Base-by-base conservation (phyloP, 148 eudicot species). In the Chenopodium berlandieri region DNA sequence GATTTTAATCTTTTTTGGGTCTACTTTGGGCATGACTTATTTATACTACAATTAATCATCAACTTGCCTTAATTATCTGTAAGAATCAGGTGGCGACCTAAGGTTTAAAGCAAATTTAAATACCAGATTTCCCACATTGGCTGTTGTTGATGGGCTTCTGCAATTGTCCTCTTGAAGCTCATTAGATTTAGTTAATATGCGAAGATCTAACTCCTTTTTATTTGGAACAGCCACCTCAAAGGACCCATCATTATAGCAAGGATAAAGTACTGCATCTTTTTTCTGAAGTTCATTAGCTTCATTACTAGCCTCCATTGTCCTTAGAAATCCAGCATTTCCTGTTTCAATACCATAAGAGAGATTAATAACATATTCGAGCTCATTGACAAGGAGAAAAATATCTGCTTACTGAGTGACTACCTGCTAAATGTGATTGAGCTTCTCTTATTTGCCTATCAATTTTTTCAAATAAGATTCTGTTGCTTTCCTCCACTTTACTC, bases 71-170 rank as follows among this genome's bases (percentile, higher is more conserved):
- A 5, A 62, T 22, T 25, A 62, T 62, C 66, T 9, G 2, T 20
- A 20, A 62, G 66, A 10, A 20, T 22, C 9, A 20, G 10, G 27
- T 62, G 66, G 25, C 2, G 1, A 62, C 62, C 66, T 11, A 54
- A 72, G 78, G 58, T n/a, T 32, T 63, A 34, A 79, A 64, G 82
- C 30, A 74, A 19, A 4, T 9, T 12, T 11, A 79, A 76, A 44
- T 88, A 84, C 89, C 86, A 73, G 56, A 85, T 82, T 63, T 65
- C 73, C 88, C 75, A 82, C 77, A 79, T 48, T 66, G 50, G 58
- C 66, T 73, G 83, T 68, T 79, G 71, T 68, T 79, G 71, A 60
- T 31, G 71, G 82, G 62, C 75, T 81, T 81, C 47, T 72, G 77
- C 70, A 46, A 46, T 52, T 75, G 30, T 67, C 79, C 77, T 50